A percentile compares a stretch with the other conserved stretches of the same genome.
Evolutionary conservation across 1,284 basidiomycete species (phyloP).

Genomic region (Pseudozyma tsukubaensis): DNA sequence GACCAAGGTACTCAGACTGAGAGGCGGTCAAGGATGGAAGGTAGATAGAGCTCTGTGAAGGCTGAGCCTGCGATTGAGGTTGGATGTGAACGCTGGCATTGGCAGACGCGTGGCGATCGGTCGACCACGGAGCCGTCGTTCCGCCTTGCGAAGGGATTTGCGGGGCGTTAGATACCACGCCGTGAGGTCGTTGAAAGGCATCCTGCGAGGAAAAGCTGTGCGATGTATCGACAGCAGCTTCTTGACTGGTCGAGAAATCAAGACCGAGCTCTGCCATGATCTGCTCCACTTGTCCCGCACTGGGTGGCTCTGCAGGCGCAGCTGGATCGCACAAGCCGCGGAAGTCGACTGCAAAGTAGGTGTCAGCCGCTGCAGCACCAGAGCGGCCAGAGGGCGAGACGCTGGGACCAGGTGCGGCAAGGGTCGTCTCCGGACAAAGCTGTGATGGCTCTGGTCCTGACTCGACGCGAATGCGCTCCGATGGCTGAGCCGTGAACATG

Average conservation of each 20-base stretch:
- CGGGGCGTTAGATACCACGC: too few relatives aligned
- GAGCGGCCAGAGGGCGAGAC: slow-evolving; percentile 13
- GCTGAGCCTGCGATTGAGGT: slow-evolving; percentile 20
- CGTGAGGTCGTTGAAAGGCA: not conserved
- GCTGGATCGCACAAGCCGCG: slow-evolving; percentile 24
- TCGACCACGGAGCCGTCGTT: slow-evolving; percentile 11
- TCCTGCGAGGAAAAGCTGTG: slow-evolving; percentile 4
- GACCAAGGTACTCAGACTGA: slow-evolving; percentile 33
- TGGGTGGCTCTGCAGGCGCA: slow-evolving; percentile 14
- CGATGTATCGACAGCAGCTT: slow-evolving; percentile 2
- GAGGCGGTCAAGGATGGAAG: slow-evolving; percentile 33
- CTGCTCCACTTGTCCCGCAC: slow-evolving; percentile 26
- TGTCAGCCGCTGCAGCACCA: slow-evolving; percentile 9
- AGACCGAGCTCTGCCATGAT: slow-evolving; percentile 38
- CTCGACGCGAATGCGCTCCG: slow-evolving; percentile 32
- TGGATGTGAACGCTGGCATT: slow-evolving; percentile 5
- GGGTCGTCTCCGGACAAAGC: not conserved
- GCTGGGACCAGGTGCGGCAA: not conserved
- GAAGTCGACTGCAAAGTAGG: slow-evolving; percentile 20
- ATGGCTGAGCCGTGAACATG: slow-evolving; percentile 15
- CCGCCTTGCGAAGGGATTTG: slow-evolving; percentile 23
- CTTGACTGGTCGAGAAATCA: slow-evolving; percentile 16
- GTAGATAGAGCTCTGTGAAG: slow-evolving; percentile 32
- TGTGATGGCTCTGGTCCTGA: slow-evolving; percentile 4
- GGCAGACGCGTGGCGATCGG: slow-evolving; percentile 14